Conservation (phyloP, 345 rosid species). For the Hirschfeldia incana region DNA sequence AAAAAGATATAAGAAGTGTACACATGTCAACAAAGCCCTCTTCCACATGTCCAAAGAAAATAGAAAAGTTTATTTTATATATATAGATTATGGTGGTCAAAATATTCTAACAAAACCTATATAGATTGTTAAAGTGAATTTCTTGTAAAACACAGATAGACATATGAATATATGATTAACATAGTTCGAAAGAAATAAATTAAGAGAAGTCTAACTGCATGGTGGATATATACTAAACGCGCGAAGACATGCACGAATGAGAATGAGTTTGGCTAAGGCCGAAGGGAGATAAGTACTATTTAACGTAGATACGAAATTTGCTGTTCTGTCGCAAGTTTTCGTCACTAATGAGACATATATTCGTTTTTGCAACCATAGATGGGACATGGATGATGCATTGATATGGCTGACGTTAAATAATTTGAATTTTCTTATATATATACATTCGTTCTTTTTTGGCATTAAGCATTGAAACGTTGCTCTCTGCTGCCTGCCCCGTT, state of each 20-base stretch:
- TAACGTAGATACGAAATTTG: background rate
- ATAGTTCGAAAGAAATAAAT: background rate
- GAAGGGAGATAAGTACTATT: background rate
- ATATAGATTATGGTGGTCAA: background rate
- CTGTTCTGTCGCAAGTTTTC: background rate
- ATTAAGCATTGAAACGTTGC: background rate
- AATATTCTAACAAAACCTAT: background rate
- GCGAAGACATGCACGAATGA: too few species aligned
- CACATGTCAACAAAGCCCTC: too few species aligned
- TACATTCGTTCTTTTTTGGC: background rate
- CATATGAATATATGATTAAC: background rate
- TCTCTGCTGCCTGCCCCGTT: background rate
- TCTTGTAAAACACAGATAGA: background rate
- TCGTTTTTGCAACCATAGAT: background rate
- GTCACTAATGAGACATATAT: background rate
- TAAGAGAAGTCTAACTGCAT: background rate
- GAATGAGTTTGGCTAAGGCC: background rate
- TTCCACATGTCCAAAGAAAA: too few species aligned
- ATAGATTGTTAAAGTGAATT: background rate
- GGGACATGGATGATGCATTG: background rate
- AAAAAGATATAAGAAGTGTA: too few species aligned
- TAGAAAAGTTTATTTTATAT: too few species aligned
- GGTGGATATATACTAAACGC: background rate
- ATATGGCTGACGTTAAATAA: background rate
- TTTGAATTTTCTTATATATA: background rate